Percentiles rank a stretch among this genome's conserved stretches.
Evolutionary conservation across 805 yeast species (phyloP).

Genomic region (Cyberlindnera galapagoensis): DNA sequence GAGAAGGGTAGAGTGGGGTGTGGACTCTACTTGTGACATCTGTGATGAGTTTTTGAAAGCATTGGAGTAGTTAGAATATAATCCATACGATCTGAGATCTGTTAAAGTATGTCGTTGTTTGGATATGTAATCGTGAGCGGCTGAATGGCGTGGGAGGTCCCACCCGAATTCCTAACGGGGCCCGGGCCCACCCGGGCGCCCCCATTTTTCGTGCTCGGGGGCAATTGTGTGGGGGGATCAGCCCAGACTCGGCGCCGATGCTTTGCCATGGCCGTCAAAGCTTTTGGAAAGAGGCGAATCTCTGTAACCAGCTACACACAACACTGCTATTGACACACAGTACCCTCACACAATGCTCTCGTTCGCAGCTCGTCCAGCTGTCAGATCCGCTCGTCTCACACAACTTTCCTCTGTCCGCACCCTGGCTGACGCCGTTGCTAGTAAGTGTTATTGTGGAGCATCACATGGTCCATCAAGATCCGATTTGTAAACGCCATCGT

Average conservation of each 20-base stretch:
- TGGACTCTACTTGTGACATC: constrained; percentile 45
- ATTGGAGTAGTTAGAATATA: background rate
- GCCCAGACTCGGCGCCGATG: no score
- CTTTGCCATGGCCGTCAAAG: no score
- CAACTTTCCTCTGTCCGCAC: constrained; percentile 15
- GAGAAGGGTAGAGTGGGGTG: constrained; percentile 63
- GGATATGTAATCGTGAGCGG: no score
- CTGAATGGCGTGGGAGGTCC: no score
- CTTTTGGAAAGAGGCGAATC: no score
- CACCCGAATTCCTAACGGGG: no score
- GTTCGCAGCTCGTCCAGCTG: constrained; percentile 9
- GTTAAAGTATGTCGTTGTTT: background rate
- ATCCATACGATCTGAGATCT: background rate
- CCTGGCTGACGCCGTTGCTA: constrained; percentile 18
- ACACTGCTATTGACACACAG: background rate
- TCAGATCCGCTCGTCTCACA: constrained; percentile 7
- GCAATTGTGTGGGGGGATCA: no score
- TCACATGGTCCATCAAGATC: background rate
- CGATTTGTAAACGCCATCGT: no score
- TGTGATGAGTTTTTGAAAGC: constrained; percentile 37
- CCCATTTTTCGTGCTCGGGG: no score
- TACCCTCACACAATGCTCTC: constrained; percentile 1
- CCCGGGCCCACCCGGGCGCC: no score
- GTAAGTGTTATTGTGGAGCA: constrained; percentile 8
- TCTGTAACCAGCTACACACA: background rate